phyloP scores from a whole-genome alignment of 2,329 filamentous ascomycete genomes.

The Xylaria sp. region DNA sequence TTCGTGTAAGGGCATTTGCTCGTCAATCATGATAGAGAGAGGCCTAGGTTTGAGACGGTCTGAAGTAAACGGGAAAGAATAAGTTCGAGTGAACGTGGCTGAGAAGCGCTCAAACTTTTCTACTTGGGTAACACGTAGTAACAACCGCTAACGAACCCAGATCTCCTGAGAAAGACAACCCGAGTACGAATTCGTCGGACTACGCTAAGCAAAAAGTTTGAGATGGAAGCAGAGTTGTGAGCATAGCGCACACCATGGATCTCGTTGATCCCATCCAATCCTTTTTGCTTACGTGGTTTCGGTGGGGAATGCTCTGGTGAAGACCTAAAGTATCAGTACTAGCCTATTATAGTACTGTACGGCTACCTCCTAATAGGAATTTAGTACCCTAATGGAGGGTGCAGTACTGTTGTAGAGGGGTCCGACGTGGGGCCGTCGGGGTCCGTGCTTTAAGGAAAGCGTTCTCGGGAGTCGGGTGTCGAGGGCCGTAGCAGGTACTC shows the following conservation, averaged over 20 bases:
- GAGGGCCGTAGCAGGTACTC: conserved; percentile 18
- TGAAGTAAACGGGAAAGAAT: conserved; percentile 4
- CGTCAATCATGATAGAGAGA: not conserved
- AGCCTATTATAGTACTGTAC: not conserved
- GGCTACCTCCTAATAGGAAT: not conserved
- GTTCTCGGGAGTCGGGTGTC: conserved; percentile 27
- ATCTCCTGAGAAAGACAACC: conserved; percentile 5
- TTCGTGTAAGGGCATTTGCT: conserved; percentile 13
- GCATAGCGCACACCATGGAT: conserved; percentile 1
- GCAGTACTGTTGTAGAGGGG: conserved; percentile 12
- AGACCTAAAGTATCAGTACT: conserved; percentile 25
- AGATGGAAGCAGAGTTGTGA: conserved; percentile 16
- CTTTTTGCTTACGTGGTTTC: conserved; percentile 39
- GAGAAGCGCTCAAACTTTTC: conserved; percentile 3
- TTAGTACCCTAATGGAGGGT: not conserved
- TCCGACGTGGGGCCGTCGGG: conserved; percentile 28
- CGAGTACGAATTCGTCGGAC: conserved; percentile 31
- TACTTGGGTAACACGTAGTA: not conserved
- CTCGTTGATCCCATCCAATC: conserved; percentile 31
- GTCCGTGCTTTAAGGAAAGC: conserved; percentile 25
- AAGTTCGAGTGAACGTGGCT: conserved; percentile 27
- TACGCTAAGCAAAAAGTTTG: conserved; percentile 1
- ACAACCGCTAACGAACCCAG: conserved; percentile 21
- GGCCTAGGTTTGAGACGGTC: not conserved
- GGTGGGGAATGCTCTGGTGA: conserved; percentile 23